Evolutionary conservation across 2,329 filamentous ascomycete species (phyloP), one percentile per base, ranked within the genome.

Genomic region (Scleromitrula shiraiana): DNA sequence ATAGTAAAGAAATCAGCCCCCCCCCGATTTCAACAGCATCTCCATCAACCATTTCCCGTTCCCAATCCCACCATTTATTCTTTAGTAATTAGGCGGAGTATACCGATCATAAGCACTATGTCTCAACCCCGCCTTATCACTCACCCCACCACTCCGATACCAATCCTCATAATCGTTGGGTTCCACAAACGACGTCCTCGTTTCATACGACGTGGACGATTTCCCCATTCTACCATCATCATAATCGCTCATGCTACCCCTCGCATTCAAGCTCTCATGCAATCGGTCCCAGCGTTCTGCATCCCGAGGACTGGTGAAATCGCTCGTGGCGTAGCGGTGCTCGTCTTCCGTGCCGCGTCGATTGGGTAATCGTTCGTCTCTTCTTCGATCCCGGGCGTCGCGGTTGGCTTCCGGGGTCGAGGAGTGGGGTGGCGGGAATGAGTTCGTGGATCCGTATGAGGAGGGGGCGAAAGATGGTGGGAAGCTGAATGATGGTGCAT

Each of bases 251-350:
- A 40, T 14, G 20, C 30, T 49, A 14, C 46, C 36, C 23, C 39
- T 39, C 24, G 33, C 38, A 5, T 46, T 33, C 23, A 38, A 14
- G 27, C 43, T 24, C 10, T 49, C 59, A 24, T 57, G 53, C 9
- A 58, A 52, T 7, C 59, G 50, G 50, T 62, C 60, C 55, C 56
- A 62, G 39, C 53, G 55, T 46, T 62, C 60, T 14, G 60, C 59
- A 47, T 62, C 59, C 33, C 59, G 51, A 3, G 60, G 60, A 52
- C 55, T 58, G 19, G 53, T 59, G 33, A 62, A 58, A 7, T 62
- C 59, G 12, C 53, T 36, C 15, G 54, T 49, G 36, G 52, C 49
- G 4, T 46, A 26, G 39, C 43, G 37, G n/a, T 30, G 46, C 8
- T 60, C 57, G 3, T 61, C 59, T 7, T 61, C 59, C 5, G 50